A percentile compares a stretch with the other conserved stretches of the same genome.
Evolutionary conservation across 768 basidiomycete genomes (phyloP).

Genomic region (Tulasnella sp.): DNA sequence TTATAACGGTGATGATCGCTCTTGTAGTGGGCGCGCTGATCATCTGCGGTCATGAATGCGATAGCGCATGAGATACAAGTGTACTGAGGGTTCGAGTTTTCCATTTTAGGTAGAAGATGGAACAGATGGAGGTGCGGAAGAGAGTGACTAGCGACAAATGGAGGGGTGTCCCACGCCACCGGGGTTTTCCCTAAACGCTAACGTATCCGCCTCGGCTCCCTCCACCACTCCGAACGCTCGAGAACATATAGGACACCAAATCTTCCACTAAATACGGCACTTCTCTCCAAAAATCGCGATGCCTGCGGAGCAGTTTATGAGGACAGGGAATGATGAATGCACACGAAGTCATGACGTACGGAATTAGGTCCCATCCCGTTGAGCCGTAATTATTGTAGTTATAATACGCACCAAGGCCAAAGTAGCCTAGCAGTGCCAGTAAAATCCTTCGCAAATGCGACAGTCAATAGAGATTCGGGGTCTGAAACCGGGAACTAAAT

Average conservation of each 20-base stretch:
- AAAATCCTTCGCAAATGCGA: constrained; percentile 35
- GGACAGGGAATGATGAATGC: not conserved
- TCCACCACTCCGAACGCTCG: constrained; percentile 46
- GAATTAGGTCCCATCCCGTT: constrained; percentile 68
- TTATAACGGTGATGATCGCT: constrained; percentile 97
- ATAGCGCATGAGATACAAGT: constrained; percentile 89
- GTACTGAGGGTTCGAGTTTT: constrained; percentile 30
- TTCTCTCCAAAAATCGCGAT: constrained; percentile 85
- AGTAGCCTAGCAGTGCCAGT: constrained; percentile 56
- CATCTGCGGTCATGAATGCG: constrained; percentile 69
- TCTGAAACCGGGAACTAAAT: not conserved
- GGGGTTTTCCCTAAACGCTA: constrained; percentile 9
- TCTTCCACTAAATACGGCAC: constrained; percentile 78
- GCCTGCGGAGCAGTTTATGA: constrained; percentile 32
- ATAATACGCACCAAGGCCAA: constrained; percentile 71
- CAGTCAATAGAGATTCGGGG: not conserved
- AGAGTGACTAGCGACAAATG: not conserved
- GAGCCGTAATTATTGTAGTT: constrained; percentile 85
- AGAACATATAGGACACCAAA: constrained; percentile 65
- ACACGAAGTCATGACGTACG: constrained; percentile 39
- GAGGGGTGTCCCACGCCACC: not conserved
- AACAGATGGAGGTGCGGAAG: not conserved
- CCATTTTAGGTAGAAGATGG: not conserved
- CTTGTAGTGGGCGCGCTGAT: constrained; percentile 81
- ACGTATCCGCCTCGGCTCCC: constrained; percentile 32